A percentile compares a stretch with the other conserved stretches of the same genome.
Conservation (phyloP, 2,329 filamentous ascomycete species). For the Diplodia corticola region DNA sequence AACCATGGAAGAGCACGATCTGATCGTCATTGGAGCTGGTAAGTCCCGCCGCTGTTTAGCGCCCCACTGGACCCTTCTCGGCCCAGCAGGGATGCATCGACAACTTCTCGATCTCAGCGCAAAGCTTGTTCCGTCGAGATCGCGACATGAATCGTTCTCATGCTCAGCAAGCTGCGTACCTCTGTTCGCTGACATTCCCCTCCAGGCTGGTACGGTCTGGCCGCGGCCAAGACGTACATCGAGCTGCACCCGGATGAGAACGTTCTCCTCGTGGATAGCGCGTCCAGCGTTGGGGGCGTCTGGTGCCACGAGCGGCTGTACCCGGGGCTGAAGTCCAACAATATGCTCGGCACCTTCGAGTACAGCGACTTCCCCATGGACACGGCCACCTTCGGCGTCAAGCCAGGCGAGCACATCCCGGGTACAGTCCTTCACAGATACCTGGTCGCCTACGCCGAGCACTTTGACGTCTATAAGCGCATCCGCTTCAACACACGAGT, state of each 20-base stretch:
- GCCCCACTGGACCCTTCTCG: background rate
- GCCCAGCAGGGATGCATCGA: background rate
- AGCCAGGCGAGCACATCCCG: slow-evolving; percentile 59
- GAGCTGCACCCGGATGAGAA: slow-evolving; percentile 44
- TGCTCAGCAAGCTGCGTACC: background rate
- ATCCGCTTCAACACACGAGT: slow-evolving; percentile 57
- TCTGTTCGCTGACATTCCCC: background rate
- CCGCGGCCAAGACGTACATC: slow-evolving; percentile 51
- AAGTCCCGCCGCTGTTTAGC: slow-evolving; percentile 6
- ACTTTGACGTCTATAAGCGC: slow-evolving; percentile 52
- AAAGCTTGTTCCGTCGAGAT: too few species aligned
- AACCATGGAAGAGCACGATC: slow-evolving; percentile 24
- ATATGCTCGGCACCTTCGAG: slow-evolving; percentile 44
- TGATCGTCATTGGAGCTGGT: slow-evolving; percentile 36
- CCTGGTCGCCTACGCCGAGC: slow-evolving; percentile 48
- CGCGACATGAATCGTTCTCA: too few species aligned
- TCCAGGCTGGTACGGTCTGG: slow-evolving; percentile 45
- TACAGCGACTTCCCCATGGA: slow-evolving; percentile 41
- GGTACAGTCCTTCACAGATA: slow-evolving; percentile 60
- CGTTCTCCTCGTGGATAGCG: slow-evolving; percentile 47
- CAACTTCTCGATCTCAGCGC: background rate
- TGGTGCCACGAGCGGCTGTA: slow-evolving; percentile 48
- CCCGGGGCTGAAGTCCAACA: slow-evolving; percentile 48
- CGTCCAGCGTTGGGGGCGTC: slow-evolving; percentile 43
- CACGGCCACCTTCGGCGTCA: slow-evolving; percentile 35